Evolutionary conservation across 441 rosid species (phyloP), one percentile per base, ranked within the genome.

Genomic region (Dalechampia spathulata): DNA sequence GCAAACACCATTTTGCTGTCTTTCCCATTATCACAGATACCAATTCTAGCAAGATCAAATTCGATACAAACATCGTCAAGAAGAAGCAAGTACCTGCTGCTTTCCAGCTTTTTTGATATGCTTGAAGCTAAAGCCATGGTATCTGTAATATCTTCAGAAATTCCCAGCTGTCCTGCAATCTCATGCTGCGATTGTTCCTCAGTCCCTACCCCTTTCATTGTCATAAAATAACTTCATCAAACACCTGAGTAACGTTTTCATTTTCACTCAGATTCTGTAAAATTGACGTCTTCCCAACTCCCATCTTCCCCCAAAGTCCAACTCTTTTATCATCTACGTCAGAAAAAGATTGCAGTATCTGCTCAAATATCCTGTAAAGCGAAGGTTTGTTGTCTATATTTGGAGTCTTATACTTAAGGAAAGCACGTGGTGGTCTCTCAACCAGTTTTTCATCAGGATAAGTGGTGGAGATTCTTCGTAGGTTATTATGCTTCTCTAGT

Each of bases 261-360:
- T 39, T 41, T 26, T 55, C 50, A 44, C 55, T 65, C 66, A 75
- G 32, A 57, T 66, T 72, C 37, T 69, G 66, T 63, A 72, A 60
- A 11, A 72, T 53, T 19, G 71, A 28, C 17, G 75, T 66, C 58
- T 75, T 72, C 5, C 77, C 80, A 1, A 37, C 63, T 0, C 80
- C 77, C 7, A 63, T 60, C 55, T 34, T 54, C 43, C 80, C 77
- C 60, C 65, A 66, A 6, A 72, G 51, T 27, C 71, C 77, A 38
- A 72, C 61, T 22, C 52, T 66, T 47, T 51, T 67, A 0, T 61
- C 21, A 23, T 20, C n/a, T 17, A 22, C 49, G 21, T 65, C 67
- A 19, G 17, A 46, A 8, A 72, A 0, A 16, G 14, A 20, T 42
- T 44, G 12, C 16, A 49, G 22, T 17, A 39, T 36, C n/a, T n/a